Evolutionary conservation across 177 flowering plant genomes (phyloP).

Genomic region (Vitis hybrid): DNA sequence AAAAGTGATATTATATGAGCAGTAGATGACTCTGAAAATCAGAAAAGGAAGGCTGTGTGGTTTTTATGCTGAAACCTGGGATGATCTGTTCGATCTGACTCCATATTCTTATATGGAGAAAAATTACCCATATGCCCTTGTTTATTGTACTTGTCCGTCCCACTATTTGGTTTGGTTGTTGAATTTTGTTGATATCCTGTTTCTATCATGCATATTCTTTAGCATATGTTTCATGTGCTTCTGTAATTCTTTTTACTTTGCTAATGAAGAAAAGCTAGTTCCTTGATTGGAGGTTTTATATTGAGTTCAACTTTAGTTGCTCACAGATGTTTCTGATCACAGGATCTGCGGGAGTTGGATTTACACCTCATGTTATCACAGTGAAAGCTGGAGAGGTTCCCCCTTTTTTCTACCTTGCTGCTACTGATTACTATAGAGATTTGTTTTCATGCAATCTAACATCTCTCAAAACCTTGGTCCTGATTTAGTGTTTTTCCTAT

Average conservation of each 20-base stretch:
- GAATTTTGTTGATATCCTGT: neutral
- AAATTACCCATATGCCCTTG: slow-evolving; percentile 30
- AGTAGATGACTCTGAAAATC: slow-evolving; percentile 10
- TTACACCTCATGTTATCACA: slow-evolving; percentile 80
- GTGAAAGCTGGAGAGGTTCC: slow-evolving; percentile 90
- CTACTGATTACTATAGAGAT: neutral
- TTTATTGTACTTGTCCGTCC: slow-evolving; percentile 5
- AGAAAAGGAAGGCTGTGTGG: slow-evolving; percentile 8
- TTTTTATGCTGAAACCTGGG: slow-evolving; percentile 20
- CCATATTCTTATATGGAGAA: slow-evolving; percentile 3
- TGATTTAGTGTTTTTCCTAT: too few species aligned
- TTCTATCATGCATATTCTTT: slow-evolving; percentile 1
- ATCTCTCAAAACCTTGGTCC: too few species aligned
- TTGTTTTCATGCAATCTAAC: neutral
- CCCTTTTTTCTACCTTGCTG: slow-evolving; percentile 1
- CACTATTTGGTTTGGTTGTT: slow-evolving; percentile 10
- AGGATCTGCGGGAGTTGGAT: slow-evolving; percentile 66
- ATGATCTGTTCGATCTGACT: slow-evolving; percentile 8
- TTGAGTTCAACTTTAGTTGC: neutral
- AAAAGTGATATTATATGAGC: neutral
- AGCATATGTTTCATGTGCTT: neutral
- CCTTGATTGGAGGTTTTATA: neutral
- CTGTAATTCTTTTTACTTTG: neutral
- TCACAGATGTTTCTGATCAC: slow-evolving; percentile 17
- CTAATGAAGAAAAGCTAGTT: too few species aligned